Evolutionary conservation across 148 eudicot genomes (phyloP), one percentile per base, ranked within the genome.

Genomic region (Limonium bicolor): DNA sequence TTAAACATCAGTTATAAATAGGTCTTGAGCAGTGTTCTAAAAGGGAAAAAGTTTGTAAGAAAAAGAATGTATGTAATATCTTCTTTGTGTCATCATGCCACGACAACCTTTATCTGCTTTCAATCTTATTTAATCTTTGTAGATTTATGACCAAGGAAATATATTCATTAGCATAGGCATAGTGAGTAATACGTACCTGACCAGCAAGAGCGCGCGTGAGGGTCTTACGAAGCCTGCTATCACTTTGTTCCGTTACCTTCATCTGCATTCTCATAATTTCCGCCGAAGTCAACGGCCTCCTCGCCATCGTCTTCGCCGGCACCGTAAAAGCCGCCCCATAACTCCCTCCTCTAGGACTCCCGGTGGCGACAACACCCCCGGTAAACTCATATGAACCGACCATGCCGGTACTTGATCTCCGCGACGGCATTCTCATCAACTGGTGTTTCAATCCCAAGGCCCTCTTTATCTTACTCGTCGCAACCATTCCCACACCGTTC

Each of bases 191-290:
- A 73, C 78, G 28, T 78, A 88, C 97, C 67, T 88, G 97, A 68
- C 97, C 97, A 72, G 77, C 97, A 34, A 85, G 82, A 32, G 95
- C 80, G 56, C 93, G 73, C 87, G 76, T 74, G 51, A 90, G 95
- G 30, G 97, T 84, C 59, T 90, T 90, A 8, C 97, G 70, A 21
- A 90, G 81, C 64, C 93, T 49, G 43, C 60, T 76, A 51, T 90
- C 97, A 48, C 81, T 84, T 35, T 65, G 77, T 60, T 90, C 97
- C 13, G 97, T 74, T 46, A 90, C 93, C 80, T 66, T 74, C 97
- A 90, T 90, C 45, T 90, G 97, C 61, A 69, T 59, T 70, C 97
- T 66, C 97, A 90, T 90, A 36, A 90, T 90, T 68, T 90, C 97
- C 0, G 97, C 97, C 4, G 93, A 70, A 1, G 95, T 90, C 60